These are phyloP conservation scores for Russula sp. DNA, from an alignment of 768 basidiomycete species.

Conservation along the genomic window DNA sequence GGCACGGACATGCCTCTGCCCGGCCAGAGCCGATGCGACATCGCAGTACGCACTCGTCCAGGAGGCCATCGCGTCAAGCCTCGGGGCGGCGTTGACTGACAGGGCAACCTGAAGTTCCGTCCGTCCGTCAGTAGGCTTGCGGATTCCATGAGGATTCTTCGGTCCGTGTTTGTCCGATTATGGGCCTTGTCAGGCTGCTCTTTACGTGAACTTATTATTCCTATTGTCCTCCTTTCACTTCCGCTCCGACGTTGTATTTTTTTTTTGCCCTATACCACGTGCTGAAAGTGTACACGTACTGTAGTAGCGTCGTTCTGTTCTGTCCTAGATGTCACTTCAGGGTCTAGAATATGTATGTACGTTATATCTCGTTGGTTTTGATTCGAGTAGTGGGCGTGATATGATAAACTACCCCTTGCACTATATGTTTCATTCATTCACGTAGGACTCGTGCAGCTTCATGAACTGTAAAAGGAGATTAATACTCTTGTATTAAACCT, in stretches of 20 bases:
- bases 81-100: constrained; percentile 9
- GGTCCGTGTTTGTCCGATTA: not conserved
- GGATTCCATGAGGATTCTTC: constrained; percentile 5
- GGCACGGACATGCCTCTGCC: not conserved
- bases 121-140: not conserved
- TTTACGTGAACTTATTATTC: constrained; percentile 8
- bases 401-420: not conserved
- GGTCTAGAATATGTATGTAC: not conserved
- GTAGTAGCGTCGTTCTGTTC: not conserved
- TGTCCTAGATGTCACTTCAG: not conserved
- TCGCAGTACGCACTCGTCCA: constrained; percentile 8
- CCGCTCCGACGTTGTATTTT: not conserved
- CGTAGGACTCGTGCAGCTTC: not conserved
- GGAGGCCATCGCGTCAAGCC: constrained; percentile 8
- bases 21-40: constrained; percentile 5
- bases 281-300: too few relatives aligned
- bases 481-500: not conserved
- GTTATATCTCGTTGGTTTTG: not conserved
- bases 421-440: not conserved
- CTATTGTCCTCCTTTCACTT: not conserved
- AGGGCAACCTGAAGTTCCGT: not conserved
- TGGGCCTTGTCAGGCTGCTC: not conserved
- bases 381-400: not conserved
- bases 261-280: not conserved
- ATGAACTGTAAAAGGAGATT: not conserved